Base-by-base conservation (phyloP, 306 rosid genomes). In the Argentina anserina region DNA sequence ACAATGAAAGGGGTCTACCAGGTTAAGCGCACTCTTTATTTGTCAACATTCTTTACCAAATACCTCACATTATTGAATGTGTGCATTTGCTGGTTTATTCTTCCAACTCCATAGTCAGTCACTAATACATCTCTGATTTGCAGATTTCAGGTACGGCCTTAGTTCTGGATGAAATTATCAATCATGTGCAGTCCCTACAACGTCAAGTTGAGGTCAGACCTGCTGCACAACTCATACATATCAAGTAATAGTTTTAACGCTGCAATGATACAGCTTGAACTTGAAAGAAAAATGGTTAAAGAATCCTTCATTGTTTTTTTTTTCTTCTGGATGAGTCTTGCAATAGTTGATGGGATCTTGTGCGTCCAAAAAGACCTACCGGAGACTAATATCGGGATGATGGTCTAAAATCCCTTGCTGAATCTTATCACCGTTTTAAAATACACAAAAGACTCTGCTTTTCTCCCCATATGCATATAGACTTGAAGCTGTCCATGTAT, bases 91-190 rank as follows among this genome's bases (percentile, higher is more conserved):
- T 61, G 2, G 52, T 7, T 43, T 17, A 47, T 12, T 21, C 36
- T 46, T 42, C 59, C 65, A 18, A 21, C 8, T 28, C 23, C 26
- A 5, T 70, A 58, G 37, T 76, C 73, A 69, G 59, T 82, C 25
- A 70, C 83, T 36, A 52, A 69, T 66, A 74, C 47, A 69, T 23
- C 20, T 78, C 84, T 76, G 43, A 67, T 72, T 29, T 78, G 71
- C 93, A 94, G 98, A 88, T 94, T 77, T 89, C 97, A 62, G 95
- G 98, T 42, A 94, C 96, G 7, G 97, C 98, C 37, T 73, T 86
- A 79, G 98, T 94, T 79, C 87, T 94, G 81, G 98, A 94, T 80
- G 95, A 94, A 84, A 94, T 89, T 80, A 94, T 94, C 90, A 91
- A 85, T 83, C 98, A 94, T 40, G 98, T 94, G 42, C 98, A 94